Conservation (phyloP, 768 basidiomycete genomes). For the Suillus alpinus region DNA sequence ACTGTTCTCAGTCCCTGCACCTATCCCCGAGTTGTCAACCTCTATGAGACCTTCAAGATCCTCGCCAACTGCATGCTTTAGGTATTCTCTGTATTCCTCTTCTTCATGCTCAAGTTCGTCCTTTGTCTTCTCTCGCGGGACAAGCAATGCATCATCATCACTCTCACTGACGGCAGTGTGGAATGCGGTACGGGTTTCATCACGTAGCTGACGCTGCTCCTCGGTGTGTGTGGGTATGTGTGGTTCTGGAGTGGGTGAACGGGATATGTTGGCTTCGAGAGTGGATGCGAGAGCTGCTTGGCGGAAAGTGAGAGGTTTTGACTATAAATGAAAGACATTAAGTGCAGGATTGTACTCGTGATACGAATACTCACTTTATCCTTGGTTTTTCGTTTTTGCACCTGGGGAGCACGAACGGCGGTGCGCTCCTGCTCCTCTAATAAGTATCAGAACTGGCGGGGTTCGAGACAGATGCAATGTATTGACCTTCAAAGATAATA, state of each 20-base stretch:
- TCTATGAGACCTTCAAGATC: constrained; percentile 69
- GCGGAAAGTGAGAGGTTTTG: constrained; percentile 73
- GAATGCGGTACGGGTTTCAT: constrained; percentile 86
- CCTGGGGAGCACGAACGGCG: constrained; percentile 23
- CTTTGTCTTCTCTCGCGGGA: constrained; percentile 72
- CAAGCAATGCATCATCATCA: constrained; percentile 62
- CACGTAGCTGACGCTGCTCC: constrained; percentile 71
- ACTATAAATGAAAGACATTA: constrained; percentile 32
- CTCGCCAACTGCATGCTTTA: constrained; percentile 78
- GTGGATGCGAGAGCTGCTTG: constrained; percentile 66
- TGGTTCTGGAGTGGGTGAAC: constrained; percentile 56
- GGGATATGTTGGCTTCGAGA: constrained; percentile 47
- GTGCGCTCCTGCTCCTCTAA: constrained; percentile 64
- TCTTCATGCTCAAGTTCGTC: constrained; percentile 78
- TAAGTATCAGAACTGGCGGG: not conserved
- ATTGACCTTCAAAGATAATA: constrained; percentile 77
- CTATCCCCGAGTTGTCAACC: constrained; percentile 32
- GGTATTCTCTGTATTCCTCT: constrained; percentile 79
- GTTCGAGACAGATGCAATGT: not conserved
- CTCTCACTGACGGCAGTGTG: constrained; percentile 42
- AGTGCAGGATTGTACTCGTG: not conserved
- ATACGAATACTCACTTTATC: constrained; percentile 44
- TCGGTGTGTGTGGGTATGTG: constrained; percentile 65
- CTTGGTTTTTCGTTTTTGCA: constrained; percentile 32
- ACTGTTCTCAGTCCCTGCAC: constrained; percentile 22